These are phyloP conservation scores for Kodamaea ohmeri DNA, from an alignment of 1,139 yeast species.

Conservation along the genomic window DNA sequence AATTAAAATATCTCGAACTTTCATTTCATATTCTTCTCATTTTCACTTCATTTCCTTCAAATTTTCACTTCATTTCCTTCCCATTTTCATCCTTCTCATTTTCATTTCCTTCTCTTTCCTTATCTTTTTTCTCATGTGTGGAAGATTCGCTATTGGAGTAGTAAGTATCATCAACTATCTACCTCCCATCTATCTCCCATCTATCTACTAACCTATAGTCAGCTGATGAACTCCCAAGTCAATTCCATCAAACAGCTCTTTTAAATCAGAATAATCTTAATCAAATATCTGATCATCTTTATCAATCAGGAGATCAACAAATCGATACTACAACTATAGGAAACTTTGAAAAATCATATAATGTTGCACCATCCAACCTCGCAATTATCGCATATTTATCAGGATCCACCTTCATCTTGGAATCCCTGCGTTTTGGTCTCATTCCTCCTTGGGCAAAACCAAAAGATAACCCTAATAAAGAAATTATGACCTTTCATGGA, in stretches of 20 bases:
- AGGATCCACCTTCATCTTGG: conserved; percentile 25
- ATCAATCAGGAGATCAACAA: conserved; percentile 10
- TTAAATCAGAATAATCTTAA: conserved; percentile 6
- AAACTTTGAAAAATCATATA: conserved; percentile 29
- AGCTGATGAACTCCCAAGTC: conserved; percentile 30
- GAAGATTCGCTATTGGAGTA: conserved; percentile 42
- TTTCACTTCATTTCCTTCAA: not conserved
- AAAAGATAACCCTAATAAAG: conserved; percentile 24
- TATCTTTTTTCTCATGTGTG: conserved; percentile 35
- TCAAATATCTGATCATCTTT: conserved; percentile 6
- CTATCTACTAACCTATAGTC: conserved; percentile 21
- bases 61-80: no score
- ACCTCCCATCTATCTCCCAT: not conserved
- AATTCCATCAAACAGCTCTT: conserved; percentile 27
- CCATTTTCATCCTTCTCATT: no score
- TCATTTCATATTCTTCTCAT: not conserved
- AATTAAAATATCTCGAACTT: no score
- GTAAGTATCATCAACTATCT: conserved; percentile 13
- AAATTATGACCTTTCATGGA: conserved; percentile 31
- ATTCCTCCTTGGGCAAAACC: conserved; percentile 46
- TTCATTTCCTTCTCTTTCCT: not conserved
- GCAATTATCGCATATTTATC: conserved; percentile 32
- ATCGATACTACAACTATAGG: conserved; percentile 11
- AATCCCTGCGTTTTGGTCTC: conserved; percentile 43
- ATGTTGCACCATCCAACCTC: conserved; percentile 41